Percentiles rank a stretch among this genome's conserved stretches.
phyloP scores from a whole-genome alignment of 1,284 basidiomycete genomes.

The Sporisorium iseilematis-ciliati region DNA sequence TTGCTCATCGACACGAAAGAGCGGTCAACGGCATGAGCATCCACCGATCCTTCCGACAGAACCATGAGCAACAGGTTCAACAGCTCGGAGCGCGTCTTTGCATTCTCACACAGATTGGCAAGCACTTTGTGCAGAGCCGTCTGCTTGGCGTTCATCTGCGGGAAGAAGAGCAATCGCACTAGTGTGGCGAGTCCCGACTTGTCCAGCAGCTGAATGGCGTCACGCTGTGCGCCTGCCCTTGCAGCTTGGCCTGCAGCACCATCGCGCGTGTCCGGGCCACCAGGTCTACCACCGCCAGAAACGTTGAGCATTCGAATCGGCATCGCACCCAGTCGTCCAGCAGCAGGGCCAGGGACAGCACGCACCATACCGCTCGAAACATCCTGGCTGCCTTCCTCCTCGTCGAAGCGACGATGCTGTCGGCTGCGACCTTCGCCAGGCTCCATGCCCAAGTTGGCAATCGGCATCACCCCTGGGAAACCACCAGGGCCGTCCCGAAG shows the following conservation, averaged over 20 bases:
- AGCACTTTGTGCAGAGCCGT: conserved; percentile 88
- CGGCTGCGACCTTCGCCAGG: conserved; percentile 22
- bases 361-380: conserved; percentile 34
- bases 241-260: conserved; percentile 4
- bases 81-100: conserved; percentile 88
- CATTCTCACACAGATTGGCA: conserved; percentile 94
- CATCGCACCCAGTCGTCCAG: conserved; percentile 5
- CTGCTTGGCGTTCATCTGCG: conserved; percentile 84
- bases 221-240: conserved; percentile 69
- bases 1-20: conserved; percentile 86
- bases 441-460: conserved; percentile 21
- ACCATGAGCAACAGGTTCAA: conserved; percentile 92
- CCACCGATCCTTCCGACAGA: conserved; percentile 92
- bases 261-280: conserved; percentile 5
- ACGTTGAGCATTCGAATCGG: conserved; percentile 34
- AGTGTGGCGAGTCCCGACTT: conserved; percentile 89
- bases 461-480: conserved; percentile 81
- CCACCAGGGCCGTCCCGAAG: conserved; percentile 86
- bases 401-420: conserved; percentile 41
- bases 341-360: conserved; percentile 16
- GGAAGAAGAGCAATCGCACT: conserved; percentile 94
- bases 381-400: conserved; percentile 42
- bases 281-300: conserved; percentile 14
- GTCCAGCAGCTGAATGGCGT: conserved; percentile 94
- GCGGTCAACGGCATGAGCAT: conserved; percentile 89